A percentile compares a stretch with the other conserved stretches of the same genome.
Conservation (phyloP, 2,329 filamentous ascomycete genomes). For the Fusarium circinatum region DNA sequence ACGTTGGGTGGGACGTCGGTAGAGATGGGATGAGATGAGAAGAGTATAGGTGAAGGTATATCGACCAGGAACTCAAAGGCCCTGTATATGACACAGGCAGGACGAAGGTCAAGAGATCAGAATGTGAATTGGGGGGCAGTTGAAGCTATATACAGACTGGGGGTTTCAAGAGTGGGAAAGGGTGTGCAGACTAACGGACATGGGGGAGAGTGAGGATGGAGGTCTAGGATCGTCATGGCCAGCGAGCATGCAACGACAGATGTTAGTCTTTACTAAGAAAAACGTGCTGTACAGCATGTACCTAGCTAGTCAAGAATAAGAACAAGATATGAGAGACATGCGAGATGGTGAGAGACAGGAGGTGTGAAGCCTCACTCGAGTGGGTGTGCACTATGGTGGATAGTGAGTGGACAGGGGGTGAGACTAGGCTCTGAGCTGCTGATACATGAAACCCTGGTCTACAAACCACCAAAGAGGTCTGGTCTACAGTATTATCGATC, state of each 20-base stretch:
- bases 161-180: slow-evolving; percentile 27
- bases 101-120: slow-evolving; percentile 24
- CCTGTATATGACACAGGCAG: slow-evolving; percentile 37
- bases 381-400: slow-evolving; percentile 15
- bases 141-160: slow-evolving; percentile 47
- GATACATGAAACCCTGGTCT: slow-evolving; percentile 33
- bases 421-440: slow-evolving; percentile 22
- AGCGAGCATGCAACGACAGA: slow-evolving; percentile 26
- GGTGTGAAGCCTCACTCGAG: background rate
- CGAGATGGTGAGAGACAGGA: slow-evolving; percentile 30
- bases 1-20: slow-evolving; percentile 15
- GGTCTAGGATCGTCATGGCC: slow-evolving; percentile 28
- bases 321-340: slow-evolving; percentile 15
- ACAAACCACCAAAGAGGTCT: slow-evolving; percentile 1
- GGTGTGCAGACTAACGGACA: slow-evolving; percentile 17
- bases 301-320: background rate
- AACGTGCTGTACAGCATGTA: background rate
- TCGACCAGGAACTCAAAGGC: slow-evolving; percentile 41
- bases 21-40: background rate
- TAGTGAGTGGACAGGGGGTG: slow-evolving; percentile 4
- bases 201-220: background rate
- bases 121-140: slow-evolving; percentile 28
- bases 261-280: slow-evolving; percentile 13
- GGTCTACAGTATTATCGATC: background rate
- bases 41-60: slow-evolving; percentile 24